A percentile compares a stretch with the other conserved stretches of the same genome.
Evolutionary conservation across 495 filamentous ascomycete genomes (phyloP).

Genomic region (Penicillium riverlandense): DNA sequence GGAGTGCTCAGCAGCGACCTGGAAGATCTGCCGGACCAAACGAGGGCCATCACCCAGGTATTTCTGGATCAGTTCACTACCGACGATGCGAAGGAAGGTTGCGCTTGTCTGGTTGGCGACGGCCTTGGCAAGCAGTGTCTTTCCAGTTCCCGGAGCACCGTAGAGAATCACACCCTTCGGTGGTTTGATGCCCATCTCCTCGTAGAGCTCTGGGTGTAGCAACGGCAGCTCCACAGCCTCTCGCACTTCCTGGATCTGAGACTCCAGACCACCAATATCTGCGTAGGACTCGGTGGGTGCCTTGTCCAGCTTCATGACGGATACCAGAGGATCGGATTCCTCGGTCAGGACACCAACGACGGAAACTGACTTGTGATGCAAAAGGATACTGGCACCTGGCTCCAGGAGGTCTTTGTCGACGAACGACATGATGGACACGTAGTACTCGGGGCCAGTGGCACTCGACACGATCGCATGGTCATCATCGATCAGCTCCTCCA

Average conservation of each 20-base stretch:
- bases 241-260: constrained; percentile 94
- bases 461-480: constrained; percentile 98
- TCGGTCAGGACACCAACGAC: constrained; percentile 97
- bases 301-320: constrained; percentile 99
- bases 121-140: constrained; percentile 94
- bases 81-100: constrained; percentile 96
- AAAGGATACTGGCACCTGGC: constrained; percentile 87
- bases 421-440: constrained; percentile 99
- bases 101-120: constrained; percentile 98
- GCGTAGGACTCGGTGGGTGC: constrained; percentile 97
- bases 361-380: constrained; percentile 96
- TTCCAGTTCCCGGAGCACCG: constrained; percentile 93
- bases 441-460: constrained; percentile 96
- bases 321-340: constrained; percentile 91
- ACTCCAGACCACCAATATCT: constrained; percentile 93
- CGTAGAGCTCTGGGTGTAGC: constrained; percentile 94
- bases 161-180: constrained; percentile 99
- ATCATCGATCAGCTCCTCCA: constrained; percentile 99
- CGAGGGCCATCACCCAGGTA: constrained; percentile 95
- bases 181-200: constrained; percentile 99
- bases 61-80: constrained; percentile 97
- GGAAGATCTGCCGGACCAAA: constrained; percentile 94
- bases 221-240: constrained; percentile 95
- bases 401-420: constrained; percentile 98
- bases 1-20: constrained; percentile 91